phyloP scores from a whole-genome alignment of 2,329 filamentous ascomycete species.

The Nigrospora oryzae region DNA sequence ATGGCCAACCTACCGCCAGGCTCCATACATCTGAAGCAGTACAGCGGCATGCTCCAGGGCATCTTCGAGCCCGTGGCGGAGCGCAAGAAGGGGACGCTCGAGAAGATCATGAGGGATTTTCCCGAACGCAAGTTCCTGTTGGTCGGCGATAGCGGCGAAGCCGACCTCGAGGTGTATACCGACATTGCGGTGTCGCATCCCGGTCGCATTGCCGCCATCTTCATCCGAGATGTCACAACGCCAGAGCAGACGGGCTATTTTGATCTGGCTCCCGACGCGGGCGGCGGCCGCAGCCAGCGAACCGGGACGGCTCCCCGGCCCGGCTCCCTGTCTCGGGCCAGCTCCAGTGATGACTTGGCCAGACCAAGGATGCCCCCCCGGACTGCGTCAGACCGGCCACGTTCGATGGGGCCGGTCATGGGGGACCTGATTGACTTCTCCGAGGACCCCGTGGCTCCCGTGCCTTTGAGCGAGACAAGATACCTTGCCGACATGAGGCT shows the following conservation, averaged over 20 bases:
- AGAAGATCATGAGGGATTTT: slow-evolving; percentile 81
- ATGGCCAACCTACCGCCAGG: slow-evolving; percentile 73
- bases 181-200: slow-evolving; percentile 83
- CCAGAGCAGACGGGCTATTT: slow-evolving; percentile 68
- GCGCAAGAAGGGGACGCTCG: slow-evolving; percentile 80
- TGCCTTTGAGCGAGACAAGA: slow-evolving; percentile 23
- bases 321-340: slow-evolving; percentile 8
- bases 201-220: slow-evolving; percentile 74
- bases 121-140: slow-evolving; percentile 83
- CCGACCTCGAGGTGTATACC: slow-evolving; percentile 93
- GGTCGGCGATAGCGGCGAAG: slow-evolving; percentile 92
- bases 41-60: slow-evolving; percentile 92
- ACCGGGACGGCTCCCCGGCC: slow-evolving; percentile 4
- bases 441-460: slow-evolving; percentile 35
- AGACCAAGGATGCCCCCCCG: slow-evolving; percentile 26
- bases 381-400: slow-evolving; percentile 10
- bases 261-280: slow-evolving; percentile 43
- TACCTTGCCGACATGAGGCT: slow-evolving; percentile 20
- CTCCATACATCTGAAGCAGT: slow-evolving; percentile 92
- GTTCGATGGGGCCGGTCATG: slow-evolving; percentile 32
- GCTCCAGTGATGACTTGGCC: slow-evolving; percentile 10
- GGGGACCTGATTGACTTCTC: slow-evolving; percentile 55
- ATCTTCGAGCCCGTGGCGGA: slow-evolving; percentile 98
- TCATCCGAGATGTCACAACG: slow-evolving; percentile 93
- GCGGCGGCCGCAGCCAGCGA: slow-evolving; percentile 15